Percentiles rank a stretch among this genome's conserved stretches.
phyloP scores from a whole-genome alignment of 2,329 filamentous ascomycete genomes.

The Colletotrichum cuscutae region DNA sequence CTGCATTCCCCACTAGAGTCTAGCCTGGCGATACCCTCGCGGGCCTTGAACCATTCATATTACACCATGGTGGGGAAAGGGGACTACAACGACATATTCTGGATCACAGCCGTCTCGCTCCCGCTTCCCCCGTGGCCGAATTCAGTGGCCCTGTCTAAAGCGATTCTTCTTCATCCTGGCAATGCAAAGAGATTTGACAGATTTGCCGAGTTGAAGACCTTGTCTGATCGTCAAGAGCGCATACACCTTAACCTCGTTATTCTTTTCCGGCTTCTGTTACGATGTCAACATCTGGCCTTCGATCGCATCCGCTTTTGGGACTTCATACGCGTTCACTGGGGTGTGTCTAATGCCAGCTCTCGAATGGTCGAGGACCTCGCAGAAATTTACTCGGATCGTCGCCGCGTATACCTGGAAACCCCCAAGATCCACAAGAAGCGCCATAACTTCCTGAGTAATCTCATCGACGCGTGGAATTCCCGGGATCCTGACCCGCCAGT shows the following conservation, averaged over 20 bases:
- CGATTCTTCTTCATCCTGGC: not conserved
- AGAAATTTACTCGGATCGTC: conserved; percentile 1
- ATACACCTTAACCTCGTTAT: conserved; percentile 21
- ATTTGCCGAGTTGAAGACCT: not conserved
- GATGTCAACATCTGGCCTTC: conserved; percentile 18
- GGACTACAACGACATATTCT: not conserved
- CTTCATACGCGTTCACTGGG: conserved; percentile 1
- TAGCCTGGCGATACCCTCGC: too few relatives aligned
- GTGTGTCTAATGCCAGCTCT: too few relatives aligned
- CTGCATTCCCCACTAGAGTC: not conserved
- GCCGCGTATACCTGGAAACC: not conserved
- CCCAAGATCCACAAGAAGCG: not conserved
- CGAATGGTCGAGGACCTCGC: not conserved
- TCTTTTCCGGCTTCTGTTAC: conserved; percentile 11
- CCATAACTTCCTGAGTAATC: conserved; percentile 10
- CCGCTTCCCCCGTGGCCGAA: conserved; percentile 1
- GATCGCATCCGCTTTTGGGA: conserved; percentile 11
- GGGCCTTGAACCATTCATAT: not conserved
- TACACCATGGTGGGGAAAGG: not conserved
- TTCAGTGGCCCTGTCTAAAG: not conserved
- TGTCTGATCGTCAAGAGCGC: conserved; percentile 5
- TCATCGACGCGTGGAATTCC: conserved; percentile 23
- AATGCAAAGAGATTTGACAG: not conserved
- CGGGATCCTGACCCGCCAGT: not conserved
- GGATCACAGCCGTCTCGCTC: conserved; percentile 18